Base-by-base conservation (phyloP, 1,284 basidiomycete species). In the Ganoderma meredithae region DNA sequence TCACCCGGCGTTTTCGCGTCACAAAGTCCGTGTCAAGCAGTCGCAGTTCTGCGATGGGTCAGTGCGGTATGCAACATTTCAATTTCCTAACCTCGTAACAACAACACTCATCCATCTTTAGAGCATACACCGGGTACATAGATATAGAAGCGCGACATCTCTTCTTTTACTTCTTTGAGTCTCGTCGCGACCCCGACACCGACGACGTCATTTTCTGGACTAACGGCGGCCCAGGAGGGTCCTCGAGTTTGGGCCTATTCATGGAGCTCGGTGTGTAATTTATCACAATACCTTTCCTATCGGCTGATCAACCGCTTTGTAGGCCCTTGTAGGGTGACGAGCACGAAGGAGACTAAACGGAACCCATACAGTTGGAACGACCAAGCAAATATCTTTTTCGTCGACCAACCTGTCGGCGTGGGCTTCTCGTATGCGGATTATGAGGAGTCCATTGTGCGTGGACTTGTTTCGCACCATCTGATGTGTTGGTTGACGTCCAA, bases 131-230 rank as follows among this genome's bases (percentile, higher is more conserved):
- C 0, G 87, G 88, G 22, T 90, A 91, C 76, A 90, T 92, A 63
- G 91, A 93, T 66, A 85, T 88, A 56, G 84, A 88, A 70, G 89
- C 91, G 7, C 85, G 90, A 56, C 90, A 92, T 71, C 79, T 95
- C 25, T 96, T 95, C 82, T 96, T 94, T 83, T 87, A 86, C 81
- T 88, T 88, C 76, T 95, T 96, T 79, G 93, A 95, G 79, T 92
- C 89, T 64, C 82, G 94, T 67, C 83, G 84, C 53, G 82, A 90
- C 69, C 92, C 93, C 1, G 83, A 84, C n/a, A 83, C 74, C 74
- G 90, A 93, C 73, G 89, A 90, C 68, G 84, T 93, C 6, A 83
- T 91, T 40, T 84, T 90, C 68, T 92, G 89, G 89, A 90, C 88
- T 1, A 87, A 88, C 71, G 89, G 88, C 69, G 89, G 87, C 22